Base-by-base conservation (phyloP, 2,329 filamentous ascomycete genomes). In the Lecanicillium sp. region DNA sequence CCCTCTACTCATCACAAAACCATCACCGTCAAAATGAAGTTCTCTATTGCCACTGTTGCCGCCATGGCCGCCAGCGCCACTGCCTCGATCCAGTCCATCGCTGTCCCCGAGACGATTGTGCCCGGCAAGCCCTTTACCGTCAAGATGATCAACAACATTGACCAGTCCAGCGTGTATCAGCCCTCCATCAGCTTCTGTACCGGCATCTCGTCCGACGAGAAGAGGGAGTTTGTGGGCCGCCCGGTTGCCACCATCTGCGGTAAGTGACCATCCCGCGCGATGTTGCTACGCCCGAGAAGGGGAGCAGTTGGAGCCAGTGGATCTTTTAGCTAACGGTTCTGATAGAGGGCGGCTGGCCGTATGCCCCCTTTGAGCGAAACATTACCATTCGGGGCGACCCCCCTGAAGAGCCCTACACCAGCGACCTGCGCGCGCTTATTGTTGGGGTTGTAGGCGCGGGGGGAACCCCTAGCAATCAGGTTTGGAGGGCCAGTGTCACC, bases 111-210 rank as follows among this genome's bases (percentile, higher is more conserved):
- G 11, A 29, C 17, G 10, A 41, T 48, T 41, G 27, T n/a, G 14
- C 4, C 26, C 2, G 21, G 23, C 36, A 24, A 35, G 5, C 11
- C 9, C 3, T 29, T 48, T 8, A 32, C 44, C 5, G 37, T 41
- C 17, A 40, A 27, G 12, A 36, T 48, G 27, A 19, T 41, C 44
- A 48, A 48, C 21, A 48, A 48, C 15, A 48, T 48, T 29, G 37
- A 48, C 29, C 36, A 40, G 44, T 33, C 37, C 3, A 48, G n/a
- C 21, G 33, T 27, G 24, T 48, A 46, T 20, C 27, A 48, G 11
- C 27, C 30, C 7, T 27, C 35, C 15, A 48, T 48, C n/a, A 27
- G 26, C 1, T 40, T 48, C 35, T 36, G 44, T 2, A 20, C 33
- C 7, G 44, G 44, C 3, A 10, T 15, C 1, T 15, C 3, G 3